Conservation (phyloP, 2,329 filamentous ascomycete species). For the Botrytis fragariae region DNA sequence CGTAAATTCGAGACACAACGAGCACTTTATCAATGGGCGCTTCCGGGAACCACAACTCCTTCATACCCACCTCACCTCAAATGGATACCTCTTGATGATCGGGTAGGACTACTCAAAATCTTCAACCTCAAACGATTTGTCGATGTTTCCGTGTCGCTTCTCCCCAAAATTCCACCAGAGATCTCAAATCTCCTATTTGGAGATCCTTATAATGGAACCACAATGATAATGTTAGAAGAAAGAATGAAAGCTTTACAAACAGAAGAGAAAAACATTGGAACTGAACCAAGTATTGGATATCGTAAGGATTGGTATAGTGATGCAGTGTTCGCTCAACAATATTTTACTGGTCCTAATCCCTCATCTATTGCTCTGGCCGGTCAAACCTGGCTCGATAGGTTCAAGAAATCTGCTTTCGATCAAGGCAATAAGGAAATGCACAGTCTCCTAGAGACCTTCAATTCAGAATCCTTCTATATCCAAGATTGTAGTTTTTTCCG, state of each 20-base stretch:
- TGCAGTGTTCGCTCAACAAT: constrained; percentile 44
- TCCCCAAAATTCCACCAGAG: constrained; percentile 28
- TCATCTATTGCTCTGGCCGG: constrained; percentile 28
- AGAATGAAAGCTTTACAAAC: not conserved
- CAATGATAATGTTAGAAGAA: constrained; percentile 20
- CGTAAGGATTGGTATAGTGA: constrained; percentile 32
- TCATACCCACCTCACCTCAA: constrained; percentile 37
- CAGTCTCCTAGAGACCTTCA: constrained; percentile 20
- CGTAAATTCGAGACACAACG: constrained; percentile 17
- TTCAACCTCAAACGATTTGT: constrained; percentile 34
- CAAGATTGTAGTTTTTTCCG: constrained; percentile 36
- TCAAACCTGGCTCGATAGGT: constrained; percentile 28
- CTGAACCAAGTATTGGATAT: constrained; percentile 24
- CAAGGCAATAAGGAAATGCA: constrained; percentile 24
- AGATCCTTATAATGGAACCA: constrained; percentile 18
- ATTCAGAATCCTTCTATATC: constrained; percentile 28
- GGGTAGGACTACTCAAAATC: constrained; percentile 29
- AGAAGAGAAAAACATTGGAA: constrained; percentile 15
- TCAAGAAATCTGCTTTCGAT: constrained; percentile 23
- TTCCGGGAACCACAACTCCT: constrained; percentile 12
- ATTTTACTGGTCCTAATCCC: constrained; percentile 42
- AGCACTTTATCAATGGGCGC: constrained; percentile 19
- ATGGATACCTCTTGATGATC: constrained; percentile 31
- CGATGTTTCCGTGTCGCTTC: constrained; percentile 28
- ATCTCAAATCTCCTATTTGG: constrained; percentile 21